These are phyloP conservation scores for Tolypocladium guangdongense DNA, from an alignment of 2,329 filamentous ascomycete genomes.

Conservation along the genomic window DNA sequence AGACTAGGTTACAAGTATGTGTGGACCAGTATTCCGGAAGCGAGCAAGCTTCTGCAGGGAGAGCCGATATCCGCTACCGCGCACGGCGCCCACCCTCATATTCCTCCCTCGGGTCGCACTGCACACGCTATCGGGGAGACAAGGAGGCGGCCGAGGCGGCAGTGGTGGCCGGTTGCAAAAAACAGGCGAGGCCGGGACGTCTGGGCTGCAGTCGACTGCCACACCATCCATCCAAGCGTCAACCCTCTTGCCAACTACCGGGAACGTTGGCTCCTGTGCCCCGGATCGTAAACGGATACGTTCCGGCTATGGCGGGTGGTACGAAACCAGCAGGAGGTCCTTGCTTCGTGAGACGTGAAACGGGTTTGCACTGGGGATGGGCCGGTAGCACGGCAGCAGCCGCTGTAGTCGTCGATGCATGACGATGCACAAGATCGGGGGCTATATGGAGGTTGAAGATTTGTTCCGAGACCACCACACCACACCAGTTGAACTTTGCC, in stretches of 20 bases:
- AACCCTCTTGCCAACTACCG: neutral
- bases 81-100: neutral
- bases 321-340: neutral
- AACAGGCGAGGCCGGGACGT: neutral
- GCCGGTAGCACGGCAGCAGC: neutral
- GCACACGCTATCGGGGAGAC: neutral
- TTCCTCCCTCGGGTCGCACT: neutral
- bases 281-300: neutral
- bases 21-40: neutral
- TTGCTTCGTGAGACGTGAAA: neutral
- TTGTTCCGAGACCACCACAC: neutral
- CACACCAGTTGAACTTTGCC: neutral
- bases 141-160: neutral
- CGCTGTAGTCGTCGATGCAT: neutral
- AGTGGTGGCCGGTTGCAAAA: too few relatives aligned
- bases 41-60: neutral
- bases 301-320: neutral
- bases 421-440: neutral
- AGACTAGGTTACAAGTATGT: too few relatives aligned
- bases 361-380: neutral
- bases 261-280: neutral
- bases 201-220: neutral
- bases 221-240: neutral
- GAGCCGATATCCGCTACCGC: neutral
- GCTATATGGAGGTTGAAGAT: neutral